Evolutionary conservation across 169 alveolate species (phyloP), one percentile per base, ranked within the genome.

Genomic region (Sarcocystis neurona): DNA sequence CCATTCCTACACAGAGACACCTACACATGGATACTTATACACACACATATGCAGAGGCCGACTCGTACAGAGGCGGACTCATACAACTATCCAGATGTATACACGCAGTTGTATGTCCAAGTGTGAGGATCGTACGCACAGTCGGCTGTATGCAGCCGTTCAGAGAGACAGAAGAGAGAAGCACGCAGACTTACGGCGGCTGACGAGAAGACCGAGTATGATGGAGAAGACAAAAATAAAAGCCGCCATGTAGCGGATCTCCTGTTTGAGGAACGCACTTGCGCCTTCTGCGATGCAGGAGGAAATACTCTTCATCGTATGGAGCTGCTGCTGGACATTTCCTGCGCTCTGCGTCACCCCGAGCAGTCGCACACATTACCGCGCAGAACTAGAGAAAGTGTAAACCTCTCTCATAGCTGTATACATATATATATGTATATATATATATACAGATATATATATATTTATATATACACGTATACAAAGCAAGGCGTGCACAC

Each of bases 211-310:
- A 60, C 88, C 91, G 56, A 96, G 78, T 88, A 95, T 37, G 60
- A 85, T 77, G 56, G 97, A 90, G 95, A 97, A 96, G 86, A 94
- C 68, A 27, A 93, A 84, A n/a, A 96, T 85, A 94, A 95, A 96
- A 60, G 96, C 94, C 82, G 92, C 84, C 66, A 97, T 88, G 93
- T 93, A 95, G 74, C 88, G 90, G 92, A 96, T 97, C 92, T 96
- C 98, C 48, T 95, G 94, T 53, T 70, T 68, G 66, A 97, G 94
- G 94, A 97, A 97, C 44, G 98, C 97, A 78, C 78, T 93, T 43
- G 98, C 98, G 50, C 98, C 98, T 86, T 95, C 95, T 15, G 96
- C 92, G 90, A 96, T 95, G 91, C 92, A 86, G 47, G 84, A 47
- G 30, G 96, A 93, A n/a, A 95, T 94, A 68, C 91, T 93, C 74